Evolutionary conservation across 306 rosid genomes (phyloP).

Genomic region (Dalbergia oliveri): DNA sequence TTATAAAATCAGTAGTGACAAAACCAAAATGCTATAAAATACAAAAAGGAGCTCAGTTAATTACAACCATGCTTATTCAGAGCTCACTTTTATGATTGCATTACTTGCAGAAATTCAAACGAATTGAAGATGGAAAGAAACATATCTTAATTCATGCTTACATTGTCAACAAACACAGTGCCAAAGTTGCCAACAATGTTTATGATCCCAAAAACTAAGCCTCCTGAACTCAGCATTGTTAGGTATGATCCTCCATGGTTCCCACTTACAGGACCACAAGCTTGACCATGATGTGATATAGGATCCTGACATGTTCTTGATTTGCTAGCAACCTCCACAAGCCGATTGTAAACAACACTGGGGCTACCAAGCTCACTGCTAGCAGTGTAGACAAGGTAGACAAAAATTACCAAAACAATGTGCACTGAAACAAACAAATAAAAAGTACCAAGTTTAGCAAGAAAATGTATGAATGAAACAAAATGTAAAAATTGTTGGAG

Average conservation of each 20-base stretch:
- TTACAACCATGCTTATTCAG: constrained; percentile 6
- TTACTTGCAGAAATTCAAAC: constrained; percentile 12
- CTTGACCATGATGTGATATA: constrained; percentile 80
- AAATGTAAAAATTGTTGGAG: background rate
- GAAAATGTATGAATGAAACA: constrained; percentile 4
- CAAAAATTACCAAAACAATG: constrained; percentile 85
- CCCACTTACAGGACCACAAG: constrained; percentile 94
- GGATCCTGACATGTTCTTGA: constrained; percentile 82
- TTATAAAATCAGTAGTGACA: constrained; percentile 36
- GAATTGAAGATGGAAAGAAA: constrained; percentile 23
- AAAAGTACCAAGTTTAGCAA: constrained; percentile 30
- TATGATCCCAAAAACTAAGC: constrained; percentile 86
- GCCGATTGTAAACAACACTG: constrained; percentile 62
- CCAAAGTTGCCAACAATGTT: constrained; percentile 93
- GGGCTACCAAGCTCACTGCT: constrained; percentile 94
- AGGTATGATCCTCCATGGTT: constrained; percentile 83
- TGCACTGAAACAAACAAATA: constrained; percentile 63
- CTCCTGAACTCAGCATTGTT: constrained; percentile 96
- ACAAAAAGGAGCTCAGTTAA: background rate
- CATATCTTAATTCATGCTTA: constrained; percentile 52
- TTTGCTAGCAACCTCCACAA: constrained; percentile 78
- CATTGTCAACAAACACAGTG: constrained; percentile 94
- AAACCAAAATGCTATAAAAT: background rate
- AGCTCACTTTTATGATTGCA: background rate
- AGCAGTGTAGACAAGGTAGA: constrained; percentile 82